Base-by-base conservation (phyloP, 2,329 filamentous ascomycete genomes). In the Amesomyces nigricolor region DNA sequence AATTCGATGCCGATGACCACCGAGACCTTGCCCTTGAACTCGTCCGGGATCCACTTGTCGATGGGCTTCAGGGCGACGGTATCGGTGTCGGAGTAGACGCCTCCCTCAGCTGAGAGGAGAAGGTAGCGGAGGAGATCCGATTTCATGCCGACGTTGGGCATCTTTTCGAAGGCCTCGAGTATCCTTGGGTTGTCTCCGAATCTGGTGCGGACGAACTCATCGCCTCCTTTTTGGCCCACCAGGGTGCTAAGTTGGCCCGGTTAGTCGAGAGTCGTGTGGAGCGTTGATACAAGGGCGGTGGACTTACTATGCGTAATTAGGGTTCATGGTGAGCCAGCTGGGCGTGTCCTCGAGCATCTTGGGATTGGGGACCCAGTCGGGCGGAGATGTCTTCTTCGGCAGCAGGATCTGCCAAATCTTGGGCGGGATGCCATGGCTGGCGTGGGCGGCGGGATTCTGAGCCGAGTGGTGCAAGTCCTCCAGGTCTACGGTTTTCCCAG, bases 21-120 rank as follows among this genome's bases (percentile, higher is more conserved):
- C 4, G 61, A 56, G 7, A 62, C 62, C n/a, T 55, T 35, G 53
- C 59, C 55, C 4, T 62, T 62, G 22, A 63, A 13, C 4, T 55
- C 16, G 8, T 45, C 37, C 5, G 66, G 64, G 4, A 68, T 49
- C 65, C 66, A 68, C 3, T 47, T 14, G 35, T 77, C 69, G 50
- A 83, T 68, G 0, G 80, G 75, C 32, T 73, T 73, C 14, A 83
- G 67, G 6, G 78, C 77, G 62, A 81, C 75, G 13, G 82, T 80
- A 62, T 84, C 81, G 47, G 82, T 81, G 61, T 84, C 81, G 19
- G 79, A 73, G 66, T 82, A 85, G 5, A 77, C 63, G n/a, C 76
- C 72, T 13, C 71, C 71, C 42, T 71, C 65, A 2, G 51, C 54
- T 8, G 35, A 42, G 7, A 68, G 63, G 19, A 68, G 38, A 3